Conservation (phyloP, 192 early-diverging fungal genomes). For the Coemansia reversa region DNA sequence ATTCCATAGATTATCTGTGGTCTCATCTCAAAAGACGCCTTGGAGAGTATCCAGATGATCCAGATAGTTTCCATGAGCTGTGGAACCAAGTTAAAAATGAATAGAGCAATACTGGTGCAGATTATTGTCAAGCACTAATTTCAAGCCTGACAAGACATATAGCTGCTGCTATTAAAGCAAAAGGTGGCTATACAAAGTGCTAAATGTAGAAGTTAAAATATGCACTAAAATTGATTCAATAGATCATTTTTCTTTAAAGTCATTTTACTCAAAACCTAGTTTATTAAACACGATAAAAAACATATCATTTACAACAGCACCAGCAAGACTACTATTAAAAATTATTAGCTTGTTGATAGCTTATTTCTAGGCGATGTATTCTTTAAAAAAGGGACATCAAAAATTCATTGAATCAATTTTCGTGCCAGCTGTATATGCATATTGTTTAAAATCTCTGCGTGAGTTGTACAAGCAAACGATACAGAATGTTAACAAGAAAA, state of each 20-base stretch:
- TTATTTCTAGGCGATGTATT: not conserved
- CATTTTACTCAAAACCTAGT: not conserved
- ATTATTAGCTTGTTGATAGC: not conserved
- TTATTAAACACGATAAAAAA: not conserved
- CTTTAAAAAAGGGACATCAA: not conserved
- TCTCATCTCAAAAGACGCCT: not conserved
- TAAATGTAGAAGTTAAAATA: not conserved
- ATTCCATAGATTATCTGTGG: not conserved
- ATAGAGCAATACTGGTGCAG: not conserved
- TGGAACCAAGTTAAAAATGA: not conserved
- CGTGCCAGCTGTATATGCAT: not conserved
- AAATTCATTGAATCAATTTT: not conserved
- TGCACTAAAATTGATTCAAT: not conserved
- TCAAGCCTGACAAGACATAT: not conserved
- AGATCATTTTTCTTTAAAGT: not conserved
- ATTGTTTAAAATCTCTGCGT: too few species aligned
- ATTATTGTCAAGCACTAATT: not conserved
- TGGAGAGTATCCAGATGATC: not conserved
- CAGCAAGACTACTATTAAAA: not conserved
- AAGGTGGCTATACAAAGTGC: not conserved
- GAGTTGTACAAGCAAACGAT: too few species aligned
- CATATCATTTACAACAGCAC: not conserved
- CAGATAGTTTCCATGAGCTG: not conserved
- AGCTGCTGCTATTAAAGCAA: not conserved
- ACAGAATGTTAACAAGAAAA: too few species aligned